Conservation (phyloP, 73 alveolate genomes). For the Paramecium sexaurelia region DNA sequence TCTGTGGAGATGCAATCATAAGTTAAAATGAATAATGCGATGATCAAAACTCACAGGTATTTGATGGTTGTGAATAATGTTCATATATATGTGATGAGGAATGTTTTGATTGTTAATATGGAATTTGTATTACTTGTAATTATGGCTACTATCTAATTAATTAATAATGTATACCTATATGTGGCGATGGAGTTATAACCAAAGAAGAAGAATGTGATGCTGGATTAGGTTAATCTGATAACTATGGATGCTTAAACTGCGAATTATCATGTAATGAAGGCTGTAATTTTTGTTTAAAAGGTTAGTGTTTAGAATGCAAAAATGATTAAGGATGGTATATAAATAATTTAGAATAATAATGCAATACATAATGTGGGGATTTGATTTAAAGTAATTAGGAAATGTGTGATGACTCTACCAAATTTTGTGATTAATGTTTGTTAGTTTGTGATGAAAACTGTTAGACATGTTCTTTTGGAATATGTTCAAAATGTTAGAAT, state of each 20-base stretch:
- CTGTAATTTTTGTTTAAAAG: neutral
- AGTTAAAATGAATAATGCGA: slow-evolving; percentile 20
- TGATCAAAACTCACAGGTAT: neutral
- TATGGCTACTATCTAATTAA: neutral
- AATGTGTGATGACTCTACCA: neutral
- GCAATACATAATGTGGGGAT: neutral
- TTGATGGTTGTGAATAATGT: slow-evolving; percentile 53
- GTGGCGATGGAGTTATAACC: slow-evolving; percentile 45
- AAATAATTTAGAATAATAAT: neutral
- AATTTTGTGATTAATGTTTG: neutral
- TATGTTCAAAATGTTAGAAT: neutral
- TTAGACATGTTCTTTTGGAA: neutral
- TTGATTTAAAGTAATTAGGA: neutral
- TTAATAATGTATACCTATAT: neutral
- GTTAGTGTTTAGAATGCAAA: neutral
- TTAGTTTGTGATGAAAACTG: neutral
- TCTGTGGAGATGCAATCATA: neutral
- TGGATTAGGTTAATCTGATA: neutral
- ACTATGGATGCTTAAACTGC: neutral
- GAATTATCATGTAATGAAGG: neutral
- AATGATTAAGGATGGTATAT: neutral
- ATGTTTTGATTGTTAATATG: neutral
- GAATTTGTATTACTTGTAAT: slow-evolving; percentile 31
- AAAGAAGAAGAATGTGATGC: slow-evolving; percentile 38
- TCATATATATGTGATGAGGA: neutral